Conservation (phyloP, 768 basidiomycete species). For the Russula emetica region DNA sequence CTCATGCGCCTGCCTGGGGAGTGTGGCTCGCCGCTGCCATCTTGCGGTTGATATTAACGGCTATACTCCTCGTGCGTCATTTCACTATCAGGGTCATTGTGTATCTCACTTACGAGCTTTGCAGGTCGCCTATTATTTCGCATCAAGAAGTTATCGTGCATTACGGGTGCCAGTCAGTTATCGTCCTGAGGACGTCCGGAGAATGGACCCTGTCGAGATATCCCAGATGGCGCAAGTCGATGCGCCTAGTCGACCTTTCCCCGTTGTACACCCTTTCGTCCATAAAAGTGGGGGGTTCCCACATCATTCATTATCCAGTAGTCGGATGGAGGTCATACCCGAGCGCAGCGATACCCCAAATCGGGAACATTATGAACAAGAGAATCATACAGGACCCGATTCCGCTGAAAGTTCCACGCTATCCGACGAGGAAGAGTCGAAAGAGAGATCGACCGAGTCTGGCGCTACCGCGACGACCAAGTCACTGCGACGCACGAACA, state of each 20-base stretch:
- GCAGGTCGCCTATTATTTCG: conserved; percentile 12
- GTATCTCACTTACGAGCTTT: background rate
- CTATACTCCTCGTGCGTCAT: conserved; percentile 48
- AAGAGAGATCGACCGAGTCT: conserved; percentile 12
- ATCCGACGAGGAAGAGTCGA: conserved; percentile 22
- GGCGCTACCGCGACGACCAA: background rate
- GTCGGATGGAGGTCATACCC: conserved; percentile 21
- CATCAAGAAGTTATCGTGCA: background rate
- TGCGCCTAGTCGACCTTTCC: conserved; percentile 10
- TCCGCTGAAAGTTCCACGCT: conserved; percentile 13
- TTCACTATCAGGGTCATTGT: background rate
- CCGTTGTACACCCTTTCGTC: background rate
- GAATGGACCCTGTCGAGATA: conserved; percentile 5
- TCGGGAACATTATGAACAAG: conserved; percentile 1
- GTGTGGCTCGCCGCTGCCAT: conserved; percentile 53
- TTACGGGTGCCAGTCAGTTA: conserved; percentile 1
- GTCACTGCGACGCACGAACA: conserved; percentile 13
- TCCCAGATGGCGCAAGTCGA: background rate
- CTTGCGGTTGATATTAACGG: conserved; percentile 52
- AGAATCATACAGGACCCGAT: conserved; percentile 1
- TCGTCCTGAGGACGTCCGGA: conserved; percentile 4
- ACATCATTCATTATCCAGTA: conserved; percentile 19
- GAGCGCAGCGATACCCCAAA: conserved; percentile 12
- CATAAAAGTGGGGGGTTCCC: background rate
- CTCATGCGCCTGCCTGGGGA: conserved; percentile 41